Conservation (phyloP, 1,284 basidiomycete genomes). For the Trametes polyzona region DNA sequence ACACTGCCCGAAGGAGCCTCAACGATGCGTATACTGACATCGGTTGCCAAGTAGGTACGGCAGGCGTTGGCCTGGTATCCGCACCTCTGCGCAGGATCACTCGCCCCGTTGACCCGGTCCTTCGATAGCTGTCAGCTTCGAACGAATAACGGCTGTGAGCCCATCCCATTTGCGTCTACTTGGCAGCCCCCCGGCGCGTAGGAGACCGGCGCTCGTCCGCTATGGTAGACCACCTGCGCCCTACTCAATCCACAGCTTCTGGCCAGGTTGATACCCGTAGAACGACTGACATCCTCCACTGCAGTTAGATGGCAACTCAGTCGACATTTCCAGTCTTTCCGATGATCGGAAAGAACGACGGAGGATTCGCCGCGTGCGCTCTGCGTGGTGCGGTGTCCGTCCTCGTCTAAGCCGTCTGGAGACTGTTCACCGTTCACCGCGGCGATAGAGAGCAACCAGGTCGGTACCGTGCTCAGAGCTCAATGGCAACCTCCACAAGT, state of each 20-base stretch:
- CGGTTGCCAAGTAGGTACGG: constrained; percentile 4
- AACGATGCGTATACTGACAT: constrained; percentile 1
- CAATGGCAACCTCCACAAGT: not conserved
- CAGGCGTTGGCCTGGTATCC: not conserved
- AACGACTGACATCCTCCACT: not conserved
- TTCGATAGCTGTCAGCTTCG: not conserved
- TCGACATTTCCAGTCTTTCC: not conserved
- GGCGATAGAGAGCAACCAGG: constrained; percentile 6
- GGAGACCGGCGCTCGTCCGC: not conserved
- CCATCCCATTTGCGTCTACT: not conserved
- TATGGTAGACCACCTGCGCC: not conserved
- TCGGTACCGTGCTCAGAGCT: constrained; percentile 8
- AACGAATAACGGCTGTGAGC: not conserved
- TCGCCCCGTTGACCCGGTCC: not conserved
- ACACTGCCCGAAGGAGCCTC: not conserved
- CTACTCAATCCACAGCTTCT: not conserved
- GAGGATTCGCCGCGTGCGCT: not conserved
- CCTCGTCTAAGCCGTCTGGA: not conserved
- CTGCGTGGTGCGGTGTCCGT: constrained; percentile 5
- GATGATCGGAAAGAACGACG: constrained; percentile 6
- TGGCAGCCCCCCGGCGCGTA: not conserved
- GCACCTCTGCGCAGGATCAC: not conserved
- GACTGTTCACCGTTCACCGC: not conserved
- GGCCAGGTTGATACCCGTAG: not conserved
- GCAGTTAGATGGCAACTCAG: not conserved